phyloP scores from a whole-genome alignment of 257 asterid species.

The Capsicum chinense region DNA sequence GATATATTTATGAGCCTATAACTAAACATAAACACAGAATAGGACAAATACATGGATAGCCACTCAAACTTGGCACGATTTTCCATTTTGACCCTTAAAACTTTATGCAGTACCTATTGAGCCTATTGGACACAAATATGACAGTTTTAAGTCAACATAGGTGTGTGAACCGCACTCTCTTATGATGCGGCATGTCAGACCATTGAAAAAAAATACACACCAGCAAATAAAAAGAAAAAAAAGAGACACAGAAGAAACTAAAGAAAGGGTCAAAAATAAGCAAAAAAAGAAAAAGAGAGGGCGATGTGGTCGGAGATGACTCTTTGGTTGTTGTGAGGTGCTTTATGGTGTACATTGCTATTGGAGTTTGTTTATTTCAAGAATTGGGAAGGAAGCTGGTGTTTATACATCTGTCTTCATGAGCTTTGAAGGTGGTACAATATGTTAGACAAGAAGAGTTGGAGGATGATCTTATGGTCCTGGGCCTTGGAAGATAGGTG shows the following conservation, averaged over 20 bases:
- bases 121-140: not conserved
- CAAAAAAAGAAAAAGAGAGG: not conserved
- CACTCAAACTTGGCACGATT: not conserved
- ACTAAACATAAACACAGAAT: not conserved
- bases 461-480: not conserved
- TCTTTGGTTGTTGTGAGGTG: not conserved
- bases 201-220: not conserved
- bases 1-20: not conserved
- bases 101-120: not conserved
- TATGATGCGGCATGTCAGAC: not conserved
- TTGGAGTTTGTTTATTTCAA: not conserved
- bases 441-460: not conserved
- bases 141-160: not conserved
- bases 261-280: not conserved
- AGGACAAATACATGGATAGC: not conserved
- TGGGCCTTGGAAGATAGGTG: not conserved
- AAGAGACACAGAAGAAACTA: not conserved
- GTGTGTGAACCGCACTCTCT: not conserved
- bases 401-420: not conserved
- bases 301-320: not conserved
- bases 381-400: not conserved
- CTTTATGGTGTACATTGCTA: not conserved
- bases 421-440: not conserved
- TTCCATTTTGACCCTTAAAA: not conserved
- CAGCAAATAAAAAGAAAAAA: not conserved